Evolutionary conservation across 139 green algal genomes (phyloP), one percentile per base, ranked within the genome.

Genomic region (Chlamydomonas eustigma): DNA sequence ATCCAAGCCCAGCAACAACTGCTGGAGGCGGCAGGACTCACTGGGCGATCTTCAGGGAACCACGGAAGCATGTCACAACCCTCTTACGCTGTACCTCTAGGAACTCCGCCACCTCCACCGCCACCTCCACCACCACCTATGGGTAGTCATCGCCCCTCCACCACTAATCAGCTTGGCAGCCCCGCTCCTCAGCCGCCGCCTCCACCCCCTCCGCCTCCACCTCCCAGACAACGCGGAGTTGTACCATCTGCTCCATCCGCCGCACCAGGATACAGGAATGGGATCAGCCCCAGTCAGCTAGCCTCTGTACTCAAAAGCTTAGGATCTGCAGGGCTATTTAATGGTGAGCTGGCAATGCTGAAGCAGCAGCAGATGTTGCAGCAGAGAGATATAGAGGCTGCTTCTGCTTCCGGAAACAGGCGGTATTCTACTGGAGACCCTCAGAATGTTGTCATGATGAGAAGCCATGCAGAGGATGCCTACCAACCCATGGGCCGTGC

Each of bases 291-390:
- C n/a, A n/a, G n/a, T n/a, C n/a, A n/a, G n/a, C n/a, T n/a, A n/a
- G n/a, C n/a, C n/a, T n/a, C n/a, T n/a, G n/a, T n/a, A n/a, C n/a
- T n/a, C n/a, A n/a, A n/a, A n/a, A n/a, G n/a, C n/a, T n/a, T n/a
- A n/a, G n/a, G n/a, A n/a, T n/a, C n/a, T 58, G 44, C 44, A 18
- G 12, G 44, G 44, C 12, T 18, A 58, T 58, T 58, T 58, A 58
- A 58, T 12, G 44, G 44, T 18, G 44, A 58, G 44, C 12, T 58
- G 12, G 44, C 44, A 18, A 58, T 58, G 44, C 18, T 58, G 44
- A 58, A 58, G 44, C 44, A 58, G 44, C 44, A 58, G 44, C n/a
- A n/a, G n/a, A 58, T 58, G 44, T 58, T 58, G 44, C 12, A 58
- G 44, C 44, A 58, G 44, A 12, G 18, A 18, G 12, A 58, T 12